These are phyloP conservation scores for Populus hybrid DNA, from an alignment of 441 rosid genomes.

Conservation along the genomic window DNA sequence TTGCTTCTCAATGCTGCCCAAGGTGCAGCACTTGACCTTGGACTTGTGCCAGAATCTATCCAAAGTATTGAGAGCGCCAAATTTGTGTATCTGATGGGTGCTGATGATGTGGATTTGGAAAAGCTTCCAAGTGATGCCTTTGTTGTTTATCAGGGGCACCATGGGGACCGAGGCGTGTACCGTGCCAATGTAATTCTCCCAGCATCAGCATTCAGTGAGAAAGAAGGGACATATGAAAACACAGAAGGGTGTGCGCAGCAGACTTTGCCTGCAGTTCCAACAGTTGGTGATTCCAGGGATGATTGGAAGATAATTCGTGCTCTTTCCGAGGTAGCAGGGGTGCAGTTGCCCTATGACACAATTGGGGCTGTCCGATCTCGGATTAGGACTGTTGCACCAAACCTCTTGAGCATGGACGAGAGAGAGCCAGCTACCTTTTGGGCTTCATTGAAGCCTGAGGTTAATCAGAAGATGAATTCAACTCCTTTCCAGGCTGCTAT, in stretches of 20 bases:
- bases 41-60: constrained; percentile 70
- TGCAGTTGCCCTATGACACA: constrained; percentile 64
- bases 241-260: constrained; percentile 83
- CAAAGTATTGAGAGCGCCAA: constrained; percentile 68
- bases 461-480: constrained; percentile 39
- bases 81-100: constrained; percentile 89
- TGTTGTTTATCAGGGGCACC: constrained; percentile 93
- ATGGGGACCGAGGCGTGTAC: constrained; percentile 75
- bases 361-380: constrained; percentile 57
- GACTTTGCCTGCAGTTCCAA: constrained; percentile 93
- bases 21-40: constrained; percentile 96
- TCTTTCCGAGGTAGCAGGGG: constrained; percentile 81
- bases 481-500: constrained; percentile 45
- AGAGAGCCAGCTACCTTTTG: constrained; percentile 71
- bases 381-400: constrained; percentile 78
- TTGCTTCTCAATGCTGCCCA: constrained; percentile 88
- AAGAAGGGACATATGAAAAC: constrained; percentile 87
- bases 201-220: constrained; percentile 87
- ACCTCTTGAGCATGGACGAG: constrained; percentile 66
- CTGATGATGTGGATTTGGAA: constrained; percentile 77
- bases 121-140: constrained; percentile 80
- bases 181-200: constrained; percentile 89
- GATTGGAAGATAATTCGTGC: constrained; percentile 95
- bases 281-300: constrained; percentile 90
- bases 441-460: constrained; percentile 55